Evolutionary conservation across 176 grass and related monocot species (phyloP).

Genomic region (Cenchrus americanus): DNA sequence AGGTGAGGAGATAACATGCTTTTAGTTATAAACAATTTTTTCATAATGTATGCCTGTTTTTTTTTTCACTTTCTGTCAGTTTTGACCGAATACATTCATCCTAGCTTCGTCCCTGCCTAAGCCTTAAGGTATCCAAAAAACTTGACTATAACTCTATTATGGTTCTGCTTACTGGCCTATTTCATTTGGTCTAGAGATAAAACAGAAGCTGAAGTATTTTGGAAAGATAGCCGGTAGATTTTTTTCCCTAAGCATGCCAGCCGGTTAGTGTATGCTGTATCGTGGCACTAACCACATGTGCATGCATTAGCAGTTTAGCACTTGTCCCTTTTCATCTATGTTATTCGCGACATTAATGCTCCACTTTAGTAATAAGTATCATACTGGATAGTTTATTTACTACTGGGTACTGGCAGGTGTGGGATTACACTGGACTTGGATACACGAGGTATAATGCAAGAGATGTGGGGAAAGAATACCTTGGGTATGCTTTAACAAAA

Average conservation of each 20-base stretch:
- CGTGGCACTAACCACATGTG: neutral
- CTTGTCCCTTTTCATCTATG: constrained; percentile 6
- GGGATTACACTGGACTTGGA: constrained; percentile 97
- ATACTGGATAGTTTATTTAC: constrained; percentile 8
- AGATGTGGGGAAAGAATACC: constrained; percentile 87
- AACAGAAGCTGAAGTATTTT: constrained; percentile 3
- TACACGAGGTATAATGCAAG: constrained; percentile 89
- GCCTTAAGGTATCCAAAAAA: neutral
- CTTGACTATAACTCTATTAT: too few species aligned
- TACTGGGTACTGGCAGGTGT: constrained; percentile 55
- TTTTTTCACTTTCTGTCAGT: neutral
- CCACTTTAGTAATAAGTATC: constrained; percentile 26
- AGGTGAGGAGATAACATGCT: constrained; percentile 54
- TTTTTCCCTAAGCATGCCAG: neutral
- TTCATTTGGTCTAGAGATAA: neutral
- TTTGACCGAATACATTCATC: neutral
- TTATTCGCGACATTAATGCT: constrained; percentile 5
- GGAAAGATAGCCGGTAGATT: neutral
- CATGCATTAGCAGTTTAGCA: neutral
- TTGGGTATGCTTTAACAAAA: constrained; percentile 68
- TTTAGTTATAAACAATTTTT: constrained; percentile 31
- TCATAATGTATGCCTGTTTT: neutral
- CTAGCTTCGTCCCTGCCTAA: neutral
- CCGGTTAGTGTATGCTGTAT: neutral
- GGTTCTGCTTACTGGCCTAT: neutral